Evolutionary conservation across 164 flowering plant species (phyloP), one percentile per base, ranked within the genome.

Genomic region (Piper betle): DNA sequence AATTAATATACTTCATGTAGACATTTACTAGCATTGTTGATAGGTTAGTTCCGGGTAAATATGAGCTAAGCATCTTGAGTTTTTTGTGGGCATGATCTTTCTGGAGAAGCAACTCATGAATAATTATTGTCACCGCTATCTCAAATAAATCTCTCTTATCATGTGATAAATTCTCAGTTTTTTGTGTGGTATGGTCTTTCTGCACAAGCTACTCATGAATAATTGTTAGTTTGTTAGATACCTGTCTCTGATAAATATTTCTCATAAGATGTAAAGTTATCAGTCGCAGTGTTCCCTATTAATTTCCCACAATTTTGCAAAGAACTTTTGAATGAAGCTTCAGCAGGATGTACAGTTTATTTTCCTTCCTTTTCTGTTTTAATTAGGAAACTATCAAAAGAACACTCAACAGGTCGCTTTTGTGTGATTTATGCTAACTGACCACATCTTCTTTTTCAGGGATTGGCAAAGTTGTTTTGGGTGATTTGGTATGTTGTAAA

Each of bases 401-500:
- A 25, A 25, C 33, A 10, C 9, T 46, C 50, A 46, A 46, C 10
- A 46, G 10, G 50, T 42, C 2, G 2, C 11, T 42, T 42, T 11
- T 42, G 46, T 42, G 7, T 42, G 7, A 6, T 42, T 42, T 42
- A 42, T 42, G 11, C 11, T 42, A 42, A 42, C 7, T 42, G 46
- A 10, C 11, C 58, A 39, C 61, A 64, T 16, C 18, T 43, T 62
- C 52, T 70, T 13, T 69, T 59, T 68, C 83, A 89, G 97, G 96
- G 69, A 70, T 67, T 68, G 69, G 71, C 56, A 73, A 75, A 69
- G 90, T 86, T 68, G 85, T 82, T 60, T 52, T 80, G 60, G 98
- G 98, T 63, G 98, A 92, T 74, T 66, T 89, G 77, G 97, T 92
- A 39, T 77, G 73, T 68, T 73, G 75, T 70, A 86, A 87, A 75